Base-by-base conservation (phyloP, 202 grass and related monocot genomes). In the Panicum virgatum region DNA sequence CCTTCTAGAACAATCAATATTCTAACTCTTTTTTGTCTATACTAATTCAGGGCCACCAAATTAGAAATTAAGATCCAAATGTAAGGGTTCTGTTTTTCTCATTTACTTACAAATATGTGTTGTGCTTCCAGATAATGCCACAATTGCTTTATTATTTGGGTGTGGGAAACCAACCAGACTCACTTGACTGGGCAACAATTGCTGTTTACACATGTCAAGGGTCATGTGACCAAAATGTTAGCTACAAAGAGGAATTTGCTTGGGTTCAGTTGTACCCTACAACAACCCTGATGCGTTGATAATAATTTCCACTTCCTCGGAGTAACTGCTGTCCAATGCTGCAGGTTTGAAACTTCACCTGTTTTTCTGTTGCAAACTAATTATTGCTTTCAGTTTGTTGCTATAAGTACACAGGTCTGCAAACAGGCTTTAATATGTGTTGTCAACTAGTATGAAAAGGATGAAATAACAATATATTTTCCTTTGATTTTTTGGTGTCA, bases 121-220 rank as follows among this genome's bases (percentile, higher is more conserved):
- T 80, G n/a, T 88, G 52, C 61, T 69, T 90, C 66, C 92, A 96
- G 96, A 90, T 98, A 88, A 98, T 96, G 96, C 92, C 96, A 27
- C 92, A 96, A 53, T 79, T 98, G 62, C 87, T 99, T 62, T 96
- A 89, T 83, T 99, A 84, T 76, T 89, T 99, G 69, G 87, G 83
- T 29, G 93, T 99, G 64, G 80, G 78, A 85, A 98, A 98, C 62
- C 80, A 90, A 77, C 80, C 83, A 19, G 86, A 90, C 45, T 96
- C 96, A 79, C 92, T 96, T 84, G 92, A 96, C 86, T 98, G 96
- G 96, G 91, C 80, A 78, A 96, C 90, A 74, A 89, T 96, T 85
- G 89, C 50, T 56, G 83, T 96, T 19, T 96, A 90, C 57, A 93
- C 96, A 75, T 98, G 96, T 40, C 69, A 70, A 76, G 91, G 76